phyloP scores from a whole-genome alignment of 2,329 filamentous ascomycete genomes.

The Phyllosticta citrichinensis region DNA sequence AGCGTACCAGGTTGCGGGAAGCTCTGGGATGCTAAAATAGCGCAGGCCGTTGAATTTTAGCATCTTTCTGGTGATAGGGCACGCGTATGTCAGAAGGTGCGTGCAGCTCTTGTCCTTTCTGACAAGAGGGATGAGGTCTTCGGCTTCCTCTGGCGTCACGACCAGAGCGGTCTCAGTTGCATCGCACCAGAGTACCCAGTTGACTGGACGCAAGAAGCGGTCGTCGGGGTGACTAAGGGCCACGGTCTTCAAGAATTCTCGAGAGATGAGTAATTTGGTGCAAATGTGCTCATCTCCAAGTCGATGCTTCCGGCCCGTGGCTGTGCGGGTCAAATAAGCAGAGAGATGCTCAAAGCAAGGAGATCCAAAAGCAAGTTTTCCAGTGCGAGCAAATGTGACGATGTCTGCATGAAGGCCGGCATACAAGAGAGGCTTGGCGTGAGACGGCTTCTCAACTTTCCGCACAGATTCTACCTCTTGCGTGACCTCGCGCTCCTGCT shows the following conservation, averaged over 20 bases:
- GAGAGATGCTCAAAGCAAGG: conserved; percentile 1
- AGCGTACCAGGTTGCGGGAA: conserved; percentile 31
- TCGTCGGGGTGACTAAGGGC: conserved; percentile 28
- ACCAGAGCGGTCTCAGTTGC: conserved; percentile 42
- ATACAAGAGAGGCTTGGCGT: conserved; percentile 33
- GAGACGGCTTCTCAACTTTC: conserved; percentile 40
- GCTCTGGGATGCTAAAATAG: conserved; percentile 43
- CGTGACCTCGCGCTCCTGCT: conserved; percentile 46
- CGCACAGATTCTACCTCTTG: conserved; percentile 49
- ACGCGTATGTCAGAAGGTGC: conserved; percentile 47
- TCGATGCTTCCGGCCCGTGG: conserved; percentile 26
- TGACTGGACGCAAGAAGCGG: conserved; percentile 40
- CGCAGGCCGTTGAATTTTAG: conserved; percentile 45
- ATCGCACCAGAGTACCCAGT: conserved; percentile 52
- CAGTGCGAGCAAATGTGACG: conserved; percentile 36
- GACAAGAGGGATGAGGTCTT: conserved; percentile 42
- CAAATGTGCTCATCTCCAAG: conserved; percentile 17
- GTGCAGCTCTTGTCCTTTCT: conserved; percentile 11
- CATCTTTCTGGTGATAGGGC: conserved; percentile 53
- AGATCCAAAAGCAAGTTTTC: conserved; percentile 23
- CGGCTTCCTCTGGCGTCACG: conserved; percentile 54
- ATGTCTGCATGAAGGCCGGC: conserved; percentile 40
- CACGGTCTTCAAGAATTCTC: conserved; percentile 42
- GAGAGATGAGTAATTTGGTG: conserved; percentile 30
- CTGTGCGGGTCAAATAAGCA: conserved; percentile 19